Base-by-base conservation (phyloP, 306 rosid genomes). In the Glycine soja region DNA sequence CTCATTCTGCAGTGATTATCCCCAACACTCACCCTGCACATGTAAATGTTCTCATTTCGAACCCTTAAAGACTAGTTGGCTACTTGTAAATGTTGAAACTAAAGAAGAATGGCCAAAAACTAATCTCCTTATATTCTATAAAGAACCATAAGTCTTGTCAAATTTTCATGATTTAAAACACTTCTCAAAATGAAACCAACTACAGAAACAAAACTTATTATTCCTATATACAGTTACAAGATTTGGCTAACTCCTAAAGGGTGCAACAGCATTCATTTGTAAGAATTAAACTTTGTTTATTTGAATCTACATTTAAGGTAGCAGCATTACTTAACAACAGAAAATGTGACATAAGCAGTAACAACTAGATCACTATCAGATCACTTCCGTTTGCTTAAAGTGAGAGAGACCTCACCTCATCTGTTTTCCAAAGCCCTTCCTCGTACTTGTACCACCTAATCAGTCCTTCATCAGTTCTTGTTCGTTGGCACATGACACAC, bases 391-490 rank as follows among this genome's bases (percentile, higher is more conserved):
- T 82, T 15, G 47, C 80, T 88, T 78, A 87, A 48, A 86, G 87
- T 5, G 91, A 75, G 14, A 93, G 92, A 36, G 96, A 87, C 75
- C 76, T 77, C 61, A 89, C 87, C 87, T 91, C 97, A 42, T 91
- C 95, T 10, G 65, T 57, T 85, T 84, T 88, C 97, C 96, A 91
- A 15, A 84, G 84, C 77, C 91, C 88, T 74, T 92, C 92, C 88
- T 89, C 96, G 4, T 93, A 93, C 74, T 80, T 89, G 86, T 93
- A 93, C 97, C 97, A 93, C 92, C 97, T 93, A 77, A 93, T 51
- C 15, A 86, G 77, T 77, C 97, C 97, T 72, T 93, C 95, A 16
- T 93, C 92, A 9, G 56, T 70, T 81, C 81, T 87, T 4, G 94
- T 89, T 46, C 94, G 78, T 64, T 89, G 89, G 85, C 97, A 92